A percentile compares a stretch with the other conserved stretches of the same genome.
These are phyloP conservation scores for Wickerhamiella sorbophila DNA, from an alignment of 805 yeast species.

Conservation along the genomic window DNA sequence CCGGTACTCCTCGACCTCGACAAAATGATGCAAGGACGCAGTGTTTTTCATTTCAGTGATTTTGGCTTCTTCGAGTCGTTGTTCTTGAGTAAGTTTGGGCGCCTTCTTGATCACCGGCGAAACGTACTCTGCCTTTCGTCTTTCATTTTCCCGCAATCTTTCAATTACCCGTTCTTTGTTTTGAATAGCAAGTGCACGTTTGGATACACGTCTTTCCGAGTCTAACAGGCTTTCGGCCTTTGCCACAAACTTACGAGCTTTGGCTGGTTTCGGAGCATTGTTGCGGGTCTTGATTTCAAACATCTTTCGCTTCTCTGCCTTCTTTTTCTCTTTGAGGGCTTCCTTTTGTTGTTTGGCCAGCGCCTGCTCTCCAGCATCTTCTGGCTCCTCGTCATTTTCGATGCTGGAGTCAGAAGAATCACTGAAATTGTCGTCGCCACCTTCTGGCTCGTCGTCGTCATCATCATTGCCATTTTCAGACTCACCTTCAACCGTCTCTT, in stretches of 20 bases:
- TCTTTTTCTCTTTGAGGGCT: constrained; percentile 16
- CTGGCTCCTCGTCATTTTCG: constrained; percentile 37
- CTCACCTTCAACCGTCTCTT: constrained; percentile 5
- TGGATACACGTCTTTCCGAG: constrained; percentile 50
- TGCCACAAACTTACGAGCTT: constrained; percentile 19
- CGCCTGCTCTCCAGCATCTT: constrained; percentile 57
- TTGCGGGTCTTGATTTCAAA: constrained; percentile 25
- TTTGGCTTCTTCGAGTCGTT: constrained; percentile 64
- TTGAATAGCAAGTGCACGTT: constrained; percentile 62
- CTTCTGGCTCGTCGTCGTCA: constrained; percentile 16
- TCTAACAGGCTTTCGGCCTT: constrained; percentile 28
- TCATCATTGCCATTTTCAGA: constrained; percentile 16
- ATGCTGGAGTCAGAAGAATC: constrained; percentile 28
- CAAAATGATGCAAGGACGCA: constrained; percentile 57
- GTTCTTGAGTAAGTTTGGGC: constrained; percentile 46
- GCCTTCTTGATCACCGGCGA: constrained; percentile 22
- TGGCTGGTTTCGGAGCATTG: constrained; percentile 15
- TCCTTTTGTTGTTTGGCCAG: constrained; percentile 32
- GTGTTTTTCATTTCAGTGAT: constrained; percentile 71
- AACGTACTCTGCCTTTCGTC: constrained; percentile 32
- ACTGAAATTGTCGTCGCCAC: constrained; percentile 27
- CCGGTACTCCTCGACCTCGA: constrained; percentile 71
- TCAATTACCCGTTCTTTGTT: constrained; percentile 66
- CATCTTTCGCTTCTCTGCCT: constrained; percentile 23
- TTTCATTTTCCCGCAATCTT: constrained; percentile 54